Conservation (phyloP, 176 grass and related monocot species). For the Areca catechu region DNA sequence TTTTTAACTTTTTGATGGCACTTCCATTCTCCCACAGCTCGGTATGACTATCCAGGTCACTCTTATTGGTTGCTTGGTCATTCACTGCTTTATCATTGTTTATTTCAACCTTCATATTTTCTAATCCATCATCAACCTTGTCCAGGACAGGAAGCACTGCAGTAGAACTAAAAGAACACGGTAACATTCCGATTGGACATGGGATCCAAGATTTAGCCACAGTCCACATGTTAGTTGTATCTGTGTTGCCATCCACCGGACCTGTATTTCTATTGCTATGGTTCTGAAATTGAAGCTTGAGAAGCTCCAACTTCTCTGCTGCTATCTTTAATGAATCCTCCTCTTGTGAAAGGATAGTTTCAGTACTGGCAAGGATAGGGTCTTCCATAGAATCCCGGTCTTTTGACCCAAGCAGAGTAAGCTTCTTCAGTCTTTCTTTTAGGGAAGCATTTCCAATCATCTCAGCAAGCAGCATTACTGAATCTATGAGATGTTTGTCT, state of each 20-base stretch:
- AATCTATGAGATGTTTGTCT: slow-evolving; percentile 51
- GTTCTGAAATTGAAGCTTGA: slow-evolving; percentile 36
- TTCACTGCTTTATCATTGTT: slow-evolving; percentile 17
- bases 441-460: slow-evolving; percentile 31
- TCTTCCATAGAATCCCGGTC: slow-evolving; percentile 18
- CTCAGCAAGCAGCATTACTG: slow-evolving; percentile 46
- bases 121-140: slow-evolving; percentile 9
- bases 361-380: slow-evolving; percentile 10
- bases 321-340: slow-evolving; percentile 34
- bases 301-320: slow-evolving; percentile 30
- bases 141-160: slow-evolving; percentile 54
- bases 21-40: slow-evolving; percentile 16
- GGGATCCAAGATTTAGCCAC: slow-evolving; percentile 57
- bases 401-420: slow-evolving; percentile 25
- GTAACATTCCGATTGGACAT: slow-evolving; percentile 69
- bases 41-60: slow-evolving; percentile 4
- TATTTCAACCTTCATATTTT: slow-evolving; percentile 2
- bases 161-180: slow-evolving; percentile 85
- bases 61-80: slow-evolving; percentile 20
- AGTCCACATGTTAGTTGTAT: slow-evolving; percentile 40
- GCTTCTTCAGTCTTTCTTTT: slow-evolving; percentile 64
- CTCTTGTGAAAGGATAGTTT: slow-evolving; percentile 14
- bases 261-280: neutral
- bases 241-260: neutral
- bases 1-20: slow-evolving; percentile 25